These are phyloP conservation scores for Aspergillus proliferans DNA, from an alignment of 2,329 filamentous ascomycete genomes.

Conservation along the genomic window DNA sequence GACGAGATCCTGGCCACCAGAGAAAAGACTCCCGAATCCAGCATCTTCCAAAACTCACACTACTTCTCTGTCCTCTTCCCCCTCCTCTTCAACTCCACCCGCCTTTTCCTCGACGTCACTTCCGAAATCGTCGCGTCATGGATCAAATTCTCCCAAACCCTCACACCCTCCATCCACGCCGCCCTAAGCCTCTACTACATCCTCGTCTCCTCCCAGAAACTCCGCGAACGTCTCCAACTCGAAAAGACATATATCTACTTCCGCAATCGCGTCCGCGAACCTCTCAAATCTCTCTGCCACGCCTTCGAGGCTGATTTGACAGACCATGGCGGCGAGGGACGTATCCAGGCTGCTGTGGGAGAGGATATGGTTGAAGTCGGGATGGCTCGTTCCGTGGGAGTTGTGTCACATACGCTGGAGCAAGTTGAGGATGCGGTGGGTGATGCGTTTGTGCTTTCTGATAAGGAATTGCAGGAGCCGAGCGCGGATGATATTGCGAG, in stretches of 20 bases:
- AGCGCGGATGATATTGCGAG: conserved; percentile 24
- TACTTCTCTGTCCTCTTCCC: conserved; percentile 42
- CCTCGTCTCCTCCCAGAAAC: conserved; percentile 44
- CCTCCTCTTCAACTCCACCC: conserved; percentile 46
- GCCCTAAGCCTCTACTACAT: conserved; percentile 56
- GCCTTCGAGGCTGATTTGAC: conserved; percentile 27
- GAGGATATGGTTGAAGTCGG: conserved; percentile 29
- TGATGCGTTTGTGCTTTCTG: conserved; percentile 23
- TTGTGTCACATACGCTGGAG: conserved; percentile 26
- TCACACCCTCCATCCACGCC: conserved; percentile 46
- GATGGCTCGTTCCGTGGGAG: conserved; percentile 29
- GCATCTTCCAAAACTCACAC: conserved; percentile 30
- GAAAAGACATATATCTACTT: conserved; percentile 28
- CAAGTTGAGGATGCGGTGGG: conserved; percentile 29
- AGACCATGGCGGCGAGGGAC: conserved; percentile 31
- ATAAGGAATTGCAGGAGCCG: conserved; percentile 21
- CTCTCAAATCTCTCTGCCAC: conserved; percentile 26
- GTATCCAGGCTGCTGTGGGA: conserved; percentile 29
- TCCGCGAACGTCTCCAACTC: conserved; percentile 45
- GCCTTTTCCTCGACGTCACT: conserved; percentile 34
- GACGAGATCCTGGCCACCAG: conserved; percentile 49
- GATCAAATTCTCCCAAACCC: conserved; percentile 46
- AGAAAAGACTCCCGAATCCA: conserved; percentile 10
- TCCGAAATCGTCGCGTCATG: conserved; percentile 36
- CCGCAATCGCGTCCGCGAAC: conserved; percentile 25